Conservation (phyloP, 305 asterid genomes). For the Solanum chacoense region DNA sequence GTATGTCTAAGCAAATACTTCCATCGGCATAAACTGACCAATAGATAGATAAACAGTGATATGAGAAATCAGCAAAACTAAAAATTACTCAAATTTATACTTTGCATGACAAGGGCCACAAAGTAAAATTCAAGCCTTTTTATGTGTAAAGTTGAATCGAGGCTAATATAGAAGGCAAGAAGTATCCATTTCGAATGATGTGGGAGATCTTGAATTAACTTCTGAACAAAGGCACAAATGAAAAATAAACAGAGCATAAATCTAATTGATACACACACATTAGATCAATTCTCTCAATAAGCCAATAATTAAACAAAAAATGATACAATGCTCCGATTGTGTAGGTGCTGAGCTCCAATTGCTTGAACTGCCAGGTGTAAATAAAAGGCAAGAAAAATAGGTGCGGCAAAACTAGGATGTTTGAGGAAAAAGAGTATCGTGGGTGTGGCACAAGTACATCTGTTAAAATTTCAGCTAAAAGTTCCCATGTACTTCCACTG, state of each 20-base stretch:
- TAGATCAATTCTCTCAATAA: background rate
- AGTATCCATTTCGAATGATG: background rate
- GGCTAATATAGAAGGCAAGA: background rate
- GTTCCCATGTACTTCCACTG: background rate
- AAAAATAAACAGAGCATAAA: background rate
- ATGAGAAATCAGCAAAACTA: background rate
- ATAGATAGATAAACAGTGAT: background rate
- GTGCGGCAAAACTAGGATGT: background rate
- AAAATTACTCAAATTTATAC: background rate
- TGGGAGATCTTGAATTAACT: background rate
- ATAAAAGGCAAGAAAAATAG: background rate
- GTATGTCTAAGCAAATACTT: constrained; percentile 15
- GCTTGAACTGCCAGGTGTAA: background rate
- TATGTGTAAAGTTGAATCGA: background rate
- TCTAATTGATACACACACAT: background rate
- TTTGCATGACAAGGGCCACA: background rate
- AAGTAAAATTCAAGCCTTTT: background rate
- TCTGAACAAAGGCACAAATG: background rate
- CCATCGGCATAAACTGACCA: constrained; percentile 15
- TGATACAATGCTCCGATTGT: background rate
- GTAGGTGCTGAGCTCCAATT: background rate
- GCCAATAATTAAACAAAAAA: background rate
- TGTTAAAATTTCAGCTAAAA: background rate
- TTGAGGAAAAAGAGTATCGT: background rate
- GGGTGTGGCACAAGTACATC: background rate